phyloP scores from a whole-genome alignment of 108 stramenopile species.

The Skeletonema potamos region DNA sequence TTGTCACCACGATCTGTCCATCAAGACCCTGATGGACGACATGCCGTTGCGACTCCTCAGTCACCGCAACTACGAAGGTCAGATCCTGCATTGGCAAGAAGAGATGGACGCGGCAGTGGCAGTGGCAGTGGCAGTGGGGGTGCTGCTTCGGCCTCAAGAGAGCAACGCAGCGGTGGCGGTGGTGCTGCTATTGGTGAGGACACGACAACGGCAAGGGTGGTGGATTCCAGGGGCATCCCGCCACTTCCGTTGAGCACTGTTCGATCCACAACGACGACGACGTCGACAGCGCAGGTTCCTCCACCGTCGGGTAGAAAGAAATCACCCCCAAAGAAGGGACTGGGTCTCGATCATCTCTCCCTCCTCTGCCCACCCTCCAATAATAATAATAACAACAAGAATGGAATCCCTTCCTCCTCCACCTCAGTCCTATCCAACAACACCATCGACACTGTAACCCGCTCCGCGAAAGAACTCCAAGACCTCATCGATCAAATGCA shows the following conservation, averaged over 20 bases:
- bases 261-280: neutral
- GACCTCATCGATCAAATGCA: neutral
- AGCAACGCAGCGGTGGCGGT: neutral
- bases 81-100: too few species aligned
- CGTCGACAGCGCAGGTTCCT: neutral
- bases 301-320: neutral
- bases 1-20: too few species aligned
- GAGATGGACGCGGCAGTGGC: too few species aligned
- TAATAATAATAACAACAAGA: neutral
- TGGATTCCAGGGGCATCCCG: neutral
- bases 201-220: neutral
- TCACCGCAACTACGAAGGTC: too few species aligned
- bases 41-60: too few species aligned
- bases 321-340: neutral
- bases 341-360: neutral
- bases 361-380: neutral
- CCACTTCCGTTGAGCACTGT: neutral
- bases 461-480: neutral
- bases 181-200: neutral
- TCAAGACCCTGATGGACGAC: too few species aligned
- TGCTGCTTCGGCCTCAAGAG: too few species aligned
- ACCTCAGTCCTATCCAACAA: neutral
- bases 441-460: neutral
- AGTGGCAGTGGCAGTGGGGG: too few species aligned
- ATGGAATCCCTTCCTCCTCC: neutral